These are phyloP conservation scores for Phytophthora citricola DNA, from an alignment of 352 stramenopile genomes.

Conservation along the genomic window DNA sequence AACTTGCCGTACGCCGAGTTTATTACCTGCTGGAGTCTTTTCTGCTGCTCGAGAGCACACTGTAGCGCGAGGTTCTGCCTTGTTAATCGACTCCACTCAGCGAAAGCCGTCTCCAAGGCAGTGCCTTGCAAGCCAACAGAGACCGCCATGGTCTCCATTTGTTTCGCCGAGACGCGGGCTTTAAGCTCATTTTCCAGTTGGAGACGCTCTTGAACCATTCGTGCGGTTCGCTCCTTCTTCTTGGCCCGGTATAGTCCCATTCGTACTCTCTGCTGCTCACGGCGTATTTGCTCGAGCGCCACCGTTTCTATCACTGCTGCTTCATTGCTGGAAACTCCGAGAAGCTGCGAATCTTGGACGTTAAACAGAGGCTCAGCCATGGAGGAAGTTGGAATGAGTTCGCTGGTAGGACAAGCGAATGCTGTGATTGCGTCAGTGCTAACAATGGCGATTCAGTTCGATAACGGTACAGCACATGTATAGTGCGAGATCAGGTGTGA, in stretches of 20 bases:
- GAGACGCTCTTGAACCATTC: background rate
- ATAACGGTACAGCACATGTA: too few species aligned
- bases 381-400: too few species aligned
- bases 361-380: too few species aligned
- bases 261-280: background rate
- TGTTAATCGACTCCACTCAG: background rate
- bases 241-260: constrained; percentile 1
- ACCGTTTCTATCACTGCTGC: constrained; percentile 26
- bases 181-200: background rate
- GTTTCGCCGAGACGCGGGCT: background rate
- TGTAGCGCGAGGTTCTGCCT: background rate
- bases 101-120: background rate
- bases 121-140: background rate
- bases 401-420: too few species aligned
- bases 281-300: background rate
- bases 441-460: too few species aligned
- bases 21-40: background rate
- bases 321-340: background rate
- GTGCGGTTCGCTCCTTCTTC: background rate
- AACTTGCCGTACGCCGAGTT: background rate
- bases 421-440: too few species aligned
- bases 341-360: too few species aligned
- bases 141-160: background rate
- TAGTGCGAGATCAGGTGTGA: too few species aligned
- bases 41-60: background rate